Evolutionary conservation across 1,139 yeast species (phyloP).

Genomic region (Tardiomyces depauwii): DNA sequence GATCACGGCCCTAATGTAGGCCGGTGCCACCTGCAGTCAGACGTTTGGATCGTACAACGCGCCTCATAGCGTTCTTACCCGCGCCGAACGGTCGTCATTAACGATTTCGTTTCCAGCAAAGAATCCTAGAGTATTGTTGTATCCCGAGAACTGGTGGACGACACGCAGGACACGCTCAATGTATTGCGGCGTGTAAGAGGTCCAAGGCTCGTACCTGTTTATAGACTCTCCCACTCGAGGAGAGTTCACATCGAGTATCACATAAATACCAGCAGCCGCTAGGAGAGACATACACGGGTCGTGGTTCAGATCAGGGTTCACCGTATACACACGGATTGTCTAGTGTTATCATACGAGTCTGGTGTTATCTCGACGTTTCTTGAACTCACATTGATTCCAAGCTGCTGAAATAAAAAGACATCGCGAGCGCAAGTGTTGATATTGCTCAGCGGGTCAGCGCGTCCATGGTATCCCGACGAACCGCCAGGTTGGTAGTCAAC

Average conservation of each 20-base stretch:
- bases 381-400: constrained; percentile 45
- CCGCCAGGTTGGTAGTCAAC: constrained; percentile 71
- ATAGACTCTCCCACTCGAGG: constrained; percentile 56
- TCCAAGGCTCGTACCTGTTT: constrained; percentile 61
- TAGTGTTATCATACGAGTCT: too few relatives aligned
- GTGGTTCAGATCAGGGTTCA: constrained; percentile 70
- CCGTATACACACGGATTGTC: constrained; percentile 45
- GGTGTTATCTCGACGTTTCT: too few relatives aligned
- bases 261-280: constrained; percentile 81
- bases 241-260: constrained; percentile 77
- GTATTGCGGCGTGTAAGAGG: constrained; percentile 58
- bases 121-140: constrained; percentile 82
- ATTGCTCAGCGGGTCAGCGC: constrained; percentile 65
- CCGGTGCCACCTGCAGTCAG: constrained; percentile 32
- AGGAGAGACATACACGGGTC: constrained; percentile 81
- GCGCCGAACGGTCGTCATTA: constrained; percentile 70
- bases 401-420: constrained; percentile 60
- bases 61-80: neutral
- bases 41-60: neutral
- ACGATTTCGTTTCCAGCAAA: constrained; percentile 90
- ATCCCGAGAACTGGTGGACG: constrained; percentile 71
- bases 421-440: constrained; percentile 68
- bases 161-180: constrained; percentile 66
- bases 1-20: constrained; percentile 77
- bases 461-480: constrained; percentile 41